These are phyloP conservation scores for Coemansia sp. DNA, from an alignment of 192 early-diverging fungal species.

Conservation along the genomic window DNA sequence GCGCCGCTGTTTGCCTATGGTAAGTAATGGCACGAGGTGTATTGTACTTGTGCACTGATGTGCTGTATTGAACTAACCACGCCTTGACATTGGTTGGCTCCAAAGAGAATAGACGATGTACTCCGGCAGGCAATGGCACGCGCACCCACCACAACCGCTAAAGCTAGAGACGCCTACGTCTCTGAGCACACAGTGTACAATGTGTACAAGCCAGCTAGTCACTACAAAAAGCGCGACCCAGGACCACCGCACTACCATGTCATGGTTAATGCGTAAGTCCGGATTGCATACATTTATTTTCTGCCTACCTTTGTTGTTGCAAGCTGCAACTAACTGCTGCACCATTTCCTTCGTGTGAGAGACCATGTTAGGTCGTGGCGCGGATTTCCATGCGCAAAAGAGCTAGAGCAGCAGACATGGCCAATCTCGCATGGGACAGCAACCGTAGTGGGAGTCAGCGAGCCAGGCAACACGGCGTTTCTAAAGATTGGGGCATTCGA, in stretches of 20 bases:
- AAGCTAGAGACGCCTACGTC: background rate
- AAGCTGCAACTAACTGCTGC: background rate
- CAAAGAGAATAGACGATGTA: slow-evolving; percentile 12
- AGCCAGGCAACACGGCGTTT: slow-evolving; percentile 26
- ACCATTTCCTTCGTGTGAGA: background rate
- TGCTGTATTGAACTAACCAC: background rate
- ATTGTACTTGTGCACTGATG: background rate
- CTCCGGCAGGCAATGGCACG: slow-evolving; percentile 4
- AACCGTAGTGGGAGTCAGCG: slow-evolving; percentile 25
- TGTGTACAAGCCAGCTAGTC: slow-evolving; percentile 27
- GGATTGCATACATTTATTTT: background rate
- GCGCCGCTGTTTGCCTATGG: background rate
- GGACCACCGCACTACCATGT: slow-evolving; percentile 28
- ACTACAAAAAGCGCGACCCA: slow-evolving; percentile 38
- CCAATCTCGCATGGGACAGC: slow-evolving; percentile 8
- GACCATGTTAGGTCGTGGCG: background rate
- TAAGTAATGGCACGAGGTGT: background rate
- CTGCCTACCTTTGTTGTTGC: too few species aligned
- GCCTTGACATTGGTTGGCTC: background rate
- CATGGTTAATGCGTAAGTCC: slow-evolving; percentile 20
- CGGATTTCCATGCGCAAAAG: background rate
- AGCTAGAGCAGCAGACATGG: background rate
- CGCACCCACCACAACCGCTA: background rate
- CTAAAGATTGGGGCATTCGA: slow-evolving; percentile 11
- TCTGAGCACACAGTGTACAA: background rate